Evolutionary conservation across 2,329 filamentous ascomycete species (phyloP).

Genomic region (Cladobotryum mycophilum): DNA sequence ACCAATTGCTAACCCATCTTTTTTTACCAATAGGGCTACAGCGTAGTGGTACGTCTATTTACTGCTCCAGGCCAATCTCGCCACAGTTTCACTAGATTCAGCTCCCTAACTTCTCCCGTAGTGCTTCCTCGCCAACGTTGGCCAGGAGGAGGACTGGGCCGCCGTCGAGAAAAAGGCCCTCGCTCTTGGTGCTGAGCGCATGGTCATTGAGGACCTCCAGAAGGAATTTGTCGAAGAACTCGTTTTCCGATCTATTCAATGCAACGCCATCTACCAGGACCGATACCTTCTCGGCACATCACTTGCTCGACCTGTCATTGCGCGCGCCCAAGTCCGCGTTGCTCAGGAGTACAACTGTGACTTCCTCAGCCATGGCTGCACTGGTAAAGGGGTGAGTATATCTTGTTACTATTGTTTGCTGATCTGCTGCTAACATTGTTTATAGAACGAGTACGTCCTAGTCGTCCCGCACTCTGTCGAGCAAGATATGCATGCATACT

Average conservation of each 20-base stretch:
- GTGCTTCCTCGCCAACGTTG: constrained; percentile 56
- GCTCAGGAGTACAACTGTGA: constrained; percentile 33
- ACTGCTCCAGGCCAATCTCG: too few relatives aligned
- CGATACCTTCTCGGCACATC: constrained; percentile 41
- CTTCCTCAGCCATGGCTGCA: constrained; percentile 4
- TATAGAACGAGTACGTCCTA: not conserved
- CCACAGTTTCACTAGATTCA: not conserved
- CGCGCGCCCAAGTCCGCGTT: constrained; percentile 39
- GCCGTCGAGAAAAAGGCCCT: constrained; percentile 63
- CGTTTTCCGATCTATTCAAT: constrained; percentile 66
- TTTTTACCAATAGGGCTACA: constrained; percentile 15
- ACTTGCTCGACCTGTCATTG: constrained; percentile 61
- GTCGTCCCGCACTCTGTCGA: too few relatives aligned
- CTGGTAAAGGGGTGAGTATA: constrained; percentile 2
- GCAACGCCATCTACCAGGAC: constrained; percentile 57
- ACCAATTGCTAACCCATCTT: constrained; percentile 1
- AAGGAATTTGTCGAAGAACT: constrained; percentile 70
- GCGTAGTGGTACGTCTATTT: constrained; percentile 11
- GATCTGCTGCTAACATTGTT: not conserved
- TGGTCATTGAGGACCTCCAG: constrained; percentile 56
- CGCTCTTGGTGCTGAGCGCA: constrained; percentile 27
- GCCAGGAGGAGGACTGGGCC: constrained; percentile 64
- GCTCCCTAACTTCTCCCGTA: not conserved
- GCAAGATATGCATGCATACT: not conserved
- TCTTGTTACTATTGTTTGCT: not conserved